Base-by-base conservation (phyloP, 306 rosid species). In the Sphenostylis stenocarpa region DNA sequence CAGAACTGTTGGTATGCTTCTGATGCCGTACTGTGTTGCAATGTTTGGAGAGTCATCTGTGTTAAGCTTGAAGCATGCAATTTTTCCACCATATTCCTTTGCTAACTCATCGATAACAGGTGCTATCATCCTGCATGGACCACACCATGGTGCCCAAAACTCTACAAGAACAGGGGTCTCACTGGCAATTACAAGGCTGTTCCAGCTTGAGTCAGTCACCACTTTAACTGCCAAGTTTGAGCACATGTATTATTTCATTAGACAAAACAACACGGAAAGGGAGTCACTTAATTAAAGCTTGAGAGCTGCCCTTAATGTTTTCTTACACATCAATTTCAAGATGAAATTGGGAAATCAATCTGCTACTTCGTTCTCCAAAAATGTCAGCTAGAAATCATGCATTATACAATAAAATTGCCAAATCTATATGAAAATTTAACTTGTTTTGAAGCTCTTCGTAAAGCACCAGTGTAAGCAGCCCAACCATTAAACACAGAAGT, bases 101-200 rank as follows among this genome's bases (percentile, higher is more conserved):
- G 97, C 98, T 70, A 92, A 73, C 76, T 95, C 97, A 51, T 89
- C 94, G 20, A 94, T 82, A 52, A 94, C 80, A 2, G 98, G 97
- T 0, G 92, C 97, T 72, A 95, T 95, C 87, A 95, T 95, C 63
- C 91, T 81, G 80, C 98, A 95, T 2, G 98, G 98, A 63, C 97
- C 98, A 47, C 98, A 95, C 98, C 98, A 95, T 38, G 98, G 96
- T 29, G 98, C 98, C 98, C 98, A 95, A 80, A 95, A 95, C 61
- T 95, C 97, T 36, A 95, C 97, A 78, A 95, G 86, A 72, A 90
- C 98, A 23, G 97, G 92, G 36, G 67, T 87, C 34, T 88, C 86
- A 82, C 85, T 95, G 38, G 58, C 89, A 33, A 89, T 77, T 20
- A 95, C 98, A 52, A 87, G 87, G 19, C 77, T 73, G 5, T 87